Percentiles rank a stretch among this genome's conserved stretches.
Evolutionary conservation across 2,329 filamentous ascomycete genomes (phyloP).

Genomic region (Sclerotinia subarctica): DNA sequence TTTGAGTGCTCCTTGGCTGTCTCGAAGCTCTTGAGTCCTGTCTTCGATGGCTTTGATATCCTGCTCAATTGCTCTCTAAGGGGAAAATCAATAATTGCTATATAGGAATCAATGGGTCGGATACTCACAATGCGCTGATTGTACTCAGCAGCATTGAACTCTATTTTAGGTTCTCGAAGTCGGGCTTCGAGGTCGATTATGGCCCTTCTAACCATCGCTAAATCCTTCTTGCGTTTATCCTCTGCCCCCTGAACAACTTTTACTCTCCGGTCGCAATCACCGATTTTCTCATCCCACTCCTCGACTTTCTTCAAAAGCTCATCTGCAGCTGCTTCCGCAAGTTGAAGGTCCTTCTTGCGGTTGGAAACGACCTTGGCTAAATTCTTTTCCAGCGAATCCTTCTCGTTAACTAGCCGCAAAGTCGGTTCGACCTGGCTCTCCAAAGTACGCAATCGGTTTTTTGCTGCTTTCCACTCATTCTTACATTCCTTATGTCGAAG

Average conservation of each 20-base stretch:
- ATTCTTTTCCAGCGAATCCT: conserved; percentile 61
- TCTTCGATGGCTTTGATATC: conserved; percentile 50
- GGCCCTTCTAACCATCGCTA: conserved; percentile 49
- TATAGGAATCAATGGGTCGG: background rate
- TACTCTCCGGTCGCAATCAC: conserved; percentile 44
- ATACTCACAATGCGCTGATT: conserved; percentile 68
- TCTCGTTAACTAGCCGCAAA: conserved; percentile 64
- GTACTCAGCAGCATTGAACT: conserved; percentile 67
- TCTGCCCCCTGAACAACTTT: conserved; percentile 52
- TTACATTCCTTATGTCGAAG: conserved; percentile 51
- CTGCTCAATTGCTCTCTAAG: conserved; percentile 58
- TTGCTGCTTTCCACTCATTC: conserved; percentile 51
- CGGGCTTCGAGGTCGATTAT: conserved; percentile 64
- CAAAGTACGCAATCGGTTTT: conserved; percentile 56
- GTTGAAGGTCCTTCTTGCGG: conserved; percentile 53
- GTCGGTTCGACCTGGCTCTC: conserved; percentile 63
- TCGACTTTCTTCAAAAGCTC: conserved; percentile 41
- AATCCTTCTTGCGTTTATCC: conserved; percentile 49
- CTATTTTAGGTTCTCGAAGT: conserved; percentile 57
- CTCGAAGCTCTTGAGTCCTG: conserved; percentile 31
- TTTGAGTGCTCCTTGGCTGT: conserved; percentile 33
- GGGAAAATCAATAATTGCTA: background rate
- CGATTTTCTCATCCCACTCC: conserved; percentile 41
- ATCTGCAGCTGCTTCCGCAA: conserved; percentile 52
- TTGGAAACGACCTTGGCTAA: conserved; percentile 55